Evolutionary conservation across 2,329 filamentous ascomycete species (phyloP), one percentile per base, ranked within the genome.

Genomic region (Chaetomiaceae sp.): DNA sequence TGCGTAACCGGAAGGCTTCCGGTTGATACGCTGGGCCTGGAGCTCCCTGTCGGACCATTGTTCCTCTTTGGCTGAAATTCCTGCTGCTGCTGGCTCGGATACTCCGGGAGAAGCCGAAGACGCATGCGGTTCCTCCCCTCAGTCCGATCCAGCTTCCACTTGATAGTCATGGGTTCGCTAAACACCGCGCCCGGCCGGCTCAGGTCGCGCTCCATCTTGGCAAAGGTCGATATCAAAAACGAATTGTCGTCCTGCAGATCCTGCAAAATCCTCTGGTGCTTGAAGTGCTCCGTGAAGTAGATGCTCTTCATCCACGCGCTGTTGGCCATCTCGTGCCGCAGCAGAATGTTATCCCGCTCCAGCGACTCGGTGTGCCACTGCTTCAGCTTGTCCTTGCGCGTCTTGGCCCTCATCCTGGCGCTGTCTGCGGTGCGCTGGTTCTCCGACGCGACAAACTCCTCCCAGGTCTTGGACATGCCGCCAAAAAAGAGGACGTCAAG

Each of bases 111-210:
- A 47, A 96, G 81, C 25, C 94, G 84, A 63, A 96, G 78, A 15
- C 95, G 84, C 90, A 97, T 97, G 17, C 95, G 85, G 68, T 96
- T 96, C 11, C 91, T 85, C 11, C 94, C 92, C 72, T 99, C 94
- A 0, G 94, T 97, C 63, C 95, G 86, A 66, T 99, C 94, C 14
- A 99, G 80, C 63, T 92, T 91, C 92, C 92, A 99, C 68, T 88
- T 95, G 0, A 77, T 75, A 1, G 80, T 69, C 3, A 77, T 74
- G 0, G 79, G 74, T 34, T 86, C 81, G 47, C 87, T 84, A 55
- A 96, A 87, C 1, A 97, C 78, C 1, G 88, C 91, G 23, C 89
- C 90, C 1, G 91, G 89, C 19, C 91, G 83, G 58, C 81, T 81
- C 52, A 96, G 74, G 54, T 92, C 86, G 51, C 85, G 79, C 54